These are phyloP conservation scores for Phyllosticta ampelicida DNA, from an alignment of 2,329 filamentous ascomycete genomes.

Conservation along the genomic window DNA sequence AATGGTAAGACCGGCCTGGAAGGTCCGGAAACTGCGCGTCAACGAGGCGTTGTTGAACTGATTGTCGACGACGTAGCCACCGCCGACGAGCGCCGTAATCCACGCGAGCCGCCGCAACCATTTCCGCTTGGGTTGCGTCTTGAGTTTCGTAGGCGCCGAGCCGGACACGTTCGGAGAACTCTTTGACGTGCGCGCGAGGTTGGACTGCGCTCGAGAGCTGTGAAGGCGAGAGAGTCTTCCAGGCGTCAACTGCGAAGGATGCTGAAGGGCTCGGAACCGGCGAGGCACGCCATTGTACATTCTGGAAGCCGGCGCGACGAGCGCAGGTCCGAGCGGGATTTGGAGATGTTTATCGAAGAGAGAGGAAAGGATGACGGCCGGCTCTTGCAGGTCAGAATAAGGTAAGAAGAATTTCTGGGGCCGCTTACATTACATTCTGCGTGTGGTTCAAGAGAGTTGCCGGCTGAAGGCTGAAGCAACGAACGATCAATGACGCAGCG, in stretches of 20 bases:
- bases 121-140: conserved; percentile 58
- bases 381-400: neutral
- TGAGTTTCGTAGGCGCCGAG: conserved; percentile 55
- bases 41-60: conserved; percentile 71
- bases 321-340: neutral
- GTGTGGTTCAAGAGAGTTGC: neutral
- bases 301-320: conserved; percentile 15
- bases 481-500: neutral
- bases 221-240: conserved; percentile 1
- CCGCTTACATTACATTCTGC: neutral
- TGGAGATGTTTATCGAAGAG: neutral
- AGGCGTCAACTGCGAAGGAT: conserved; percentile 11
- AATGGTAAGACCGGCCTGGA: conserved; percentile 65
- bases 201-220: conserved; percentile 15
- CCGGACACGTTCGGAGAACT: conserved; percentile 33
- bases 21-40: conserved; percentile 69
- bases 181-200: conserved; percentile 9
- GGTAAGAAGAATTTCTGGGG: neutral
- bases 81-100: conserved; percentile 47
- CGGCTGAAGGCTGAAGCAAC: neutral
- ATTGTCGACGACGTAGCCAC: conserved; percentile 58
- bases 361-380: neutral
- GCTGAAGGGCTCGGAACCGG: conserved; percentile 20
- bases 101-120: conserved; percentile 67
- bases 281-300: conserved; percentile 30